Base-by-base conservation (phyloP, 2,329 filamentous ascomycete genomes). In the Cladosporium sp. region DNA sequence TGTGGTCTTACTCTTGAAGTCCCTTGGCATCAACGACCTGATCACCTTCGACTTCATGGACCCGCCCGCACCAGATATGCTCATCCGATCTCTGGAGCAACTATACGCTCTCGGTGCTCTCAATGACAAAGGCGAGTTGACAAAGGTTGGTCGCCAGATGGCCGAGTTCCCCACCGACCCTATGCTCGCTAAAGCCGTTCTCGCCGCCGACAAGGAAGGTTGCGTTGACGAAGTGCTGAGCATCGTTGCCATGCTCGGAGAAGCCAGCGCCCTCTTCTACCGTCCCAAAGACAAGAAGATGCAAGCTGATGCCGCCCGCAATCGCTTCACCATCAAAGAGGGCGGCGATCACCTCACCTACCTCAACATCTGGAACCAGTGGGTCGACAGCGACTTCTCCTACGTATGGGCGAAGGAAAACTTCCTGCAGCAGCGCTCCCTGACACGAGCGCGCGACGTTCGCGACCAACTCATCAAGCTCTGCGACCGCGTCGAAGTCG, bases 1-100 rank as follows among this genome's bases (percentile, higher is more conserved):
- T 24, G 89, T 96, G 0, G 92, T 97, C 1, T 81, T 99, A 28
- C 87, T 93, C 68, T 83, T 99, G 10, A 97, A 97, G 75, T 92
- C 91, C 0, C 84, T 98, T 0, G 93, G 93, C 11, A 96, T 99
- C 77, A 92, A 96, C 75, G 91, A 98, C 73, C 83, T 99, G 0
- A 86, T 99, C 6, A 89, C 94, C 67, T 99, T 99, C 74, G 93
- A 97, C 75, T 98, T 97, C 73, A 93, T 98, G 88, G 94, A 98
- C 72, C 90, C 93, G 0, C 95, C 95, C 0, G 90, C 93, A 0
- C 92, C 92, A 0, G 92, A 97, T 74, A 92, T 93, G 0, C 86
- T 99, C 36, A 96, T 97, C 69, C 88, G 91, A 26, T 91, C 93
- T 0, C 82, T 99, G 55, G 95, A 98, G 76, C 90, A 95, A 73